Evolutionary conservation across 805 yeast species (phyloP), one percentile per base, ranked within the genome.

Genomic region (Saccharomycopsis guyanensis): DNA sequence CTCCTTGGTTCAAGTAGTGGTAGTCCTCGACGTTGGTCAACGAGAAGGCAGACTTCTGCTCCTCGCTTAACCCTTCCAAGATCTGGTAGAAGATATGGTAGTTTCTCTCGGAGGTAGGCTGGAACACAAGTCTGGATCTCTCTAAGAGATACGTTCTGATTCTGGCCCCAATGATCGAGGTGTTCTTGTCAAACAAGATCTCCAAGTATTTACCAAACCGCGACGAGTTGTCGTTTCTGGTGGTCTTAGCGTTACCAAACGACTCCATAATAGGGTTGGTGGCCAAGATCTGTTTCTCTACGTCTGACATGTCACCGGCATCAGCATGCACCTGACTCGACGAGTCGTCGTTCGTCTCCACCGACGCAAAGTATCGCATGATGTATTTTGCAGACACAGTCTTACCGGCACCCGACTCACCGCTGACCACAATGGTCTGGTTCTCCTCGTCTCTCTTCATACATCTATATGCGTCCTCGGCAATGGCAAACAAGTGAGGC

Each of bases 361-460:
- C 97, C 15, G 95, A 81, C 3, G 97, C 97, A 63, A 91, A 89
- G 65, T 89, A 91, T 64, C 97, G 79, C 97, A 91, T 91, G 54
- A 91, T 91, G 64, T 86, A 91, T 63, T 91, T 91, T 34, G 98
- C 98, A 53, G 93, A 81, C 36, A 91, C 97, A 3, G 97, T 93
- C 59, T 91, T 93, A 64, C 98, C 98, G 24, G 98, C 97, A 65
- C 98, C 98, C 4, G 96, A 86, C 66, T 91, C 98, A 66, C 98
- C 98, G 56, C 89, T 80, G 15, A 91, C 97, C 15, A 91, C 96
- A 53, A 91, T 89, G 1, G 98, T 91, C 67, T 91, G 98, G 67
- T 91, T 89, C 56, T 78, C 73, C 35, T 76, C 70, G 57, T 87
- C 94, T 41, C 81, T 73, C 58, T 85, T 83, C 98, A 91, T 91